Percentiles rank a stretch among this genome's conserved stretches.
Conservation (phyloP, 169 alveolate genomes). For the Plasmodium gonderi region DNA sequence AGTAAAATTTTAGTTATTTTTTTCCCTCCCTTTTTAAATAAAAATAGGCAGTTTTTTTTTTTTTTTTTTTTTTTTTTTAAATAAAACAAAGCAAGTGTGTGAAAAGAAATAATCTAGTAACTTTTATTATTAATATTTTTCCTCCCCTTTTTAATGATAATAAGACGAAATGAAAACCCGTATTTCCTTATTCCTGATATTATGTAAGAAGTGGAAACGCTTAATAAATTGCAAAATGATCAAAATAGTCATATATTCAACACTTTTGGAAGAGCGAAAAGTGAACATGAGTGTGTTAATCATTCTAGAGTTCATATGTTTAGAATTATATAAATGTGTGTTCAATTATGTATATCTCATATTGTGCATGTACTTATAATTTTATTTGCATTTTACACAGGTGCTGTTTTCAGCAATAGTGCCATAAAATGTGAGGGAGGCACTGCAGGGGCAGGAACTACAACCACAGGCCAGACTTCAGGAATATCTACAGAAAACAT, state of each 20-base stretch:
- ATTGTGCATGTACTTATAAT: not conserved
- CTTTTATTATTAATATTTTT: not conserved
- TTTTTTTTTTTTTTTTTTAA: not conserved
- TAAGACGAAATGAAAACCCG: slow-evolving; percentile 22
- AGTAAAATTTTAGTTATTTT: not conserved
- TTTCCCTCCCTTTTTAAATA: not conserved
- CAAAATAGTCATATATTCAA: not conserved
- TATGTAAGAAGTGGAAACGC: slow-evolving; percentile 15
- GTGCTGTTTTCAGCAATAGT: not conserved
- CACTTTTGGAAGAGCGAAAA: not conserved
- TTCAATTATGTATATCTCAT: not conserved
- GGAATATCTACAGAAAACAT: not conserved
- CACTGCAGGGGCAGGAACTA: not conserved
- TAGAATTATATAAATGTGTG: not conserved
- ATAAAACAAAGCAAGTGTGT: not conserved
- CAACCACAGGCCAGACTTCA: not conserved
- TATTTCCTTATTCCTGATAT: slow-evolving; percentile 17
- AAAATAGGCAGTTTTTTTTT: not conserved
- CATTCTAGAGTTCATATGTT: not conserved
- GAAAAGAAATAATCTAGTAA: not conserved
- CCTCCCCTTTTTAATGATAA: not conserved
- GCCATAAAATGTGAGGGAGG: not conserved
- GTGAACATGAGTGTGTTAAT: not conserved
- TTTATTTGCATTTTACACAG: not conserved
- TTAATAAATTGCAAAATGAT: not conserved